Base-by-base conservation (phyloP, 345 rosid species). In the Hibiscus mutabilis region DNA sequence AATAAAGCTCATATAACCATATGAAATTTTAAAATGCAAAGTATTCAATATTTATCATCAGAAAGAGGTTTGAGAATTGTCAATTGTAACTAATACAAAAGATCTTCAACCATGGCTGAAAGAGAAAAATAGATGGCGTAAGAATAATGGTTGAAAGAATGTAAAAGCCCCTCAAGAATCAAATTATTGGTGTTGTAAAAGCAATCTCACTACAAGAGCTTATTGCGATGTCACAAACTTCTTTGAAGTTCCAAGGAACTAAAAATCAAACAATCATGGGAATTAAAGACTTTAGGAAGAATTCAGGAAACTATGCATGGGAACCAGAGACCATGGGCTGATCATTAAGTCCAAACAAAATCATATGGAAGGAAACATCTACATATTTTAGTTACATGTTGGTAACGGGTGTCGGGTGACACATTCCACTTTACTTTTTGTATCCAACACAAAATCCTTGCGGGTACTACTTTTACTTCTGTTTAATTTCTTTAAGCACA, bases 51-150 rank as follows among this genome's bases (percentile, higher is more conserved):
- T 31, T 56, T 58, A 61, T 42, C 60, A 80, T 47, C 44, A 27
- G 37, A 65, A 75, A 56, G 40, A 49, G 37, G 37, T n/a, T 70
- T 13, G 64, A 6, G n/a, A 37, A 70, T 14, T 57, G 6, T 57
- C 46, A 16, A 42, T 10, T 5, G 25, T 22, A 42, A 44, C 55
- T 44, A 44, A 21, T 1, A 42, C 33, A 65, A 44, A 65, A 42
- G 33, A 14, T 22, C 69, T 65, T 22, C 69, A 65, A 14, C 16
- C 4, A 14, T 22, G 21, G 35, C 31, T 6, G 2, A 8, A 15
- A 22, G 33, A 13, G 6, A 4, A 21, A 64, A 65, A 40, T 8
- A 22, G 31, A 22, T 13, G 55, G 19, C 42, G 33, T 6, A 7
- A 19, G 33, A 65, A 22, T 1, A 64, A 40, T 64, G 53, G 68